Evolutionary conservation across 257 asterid species (phyloP), one percentile per base, ranked within the genome.

Genomic region (Solanum arcanum): DNA sequence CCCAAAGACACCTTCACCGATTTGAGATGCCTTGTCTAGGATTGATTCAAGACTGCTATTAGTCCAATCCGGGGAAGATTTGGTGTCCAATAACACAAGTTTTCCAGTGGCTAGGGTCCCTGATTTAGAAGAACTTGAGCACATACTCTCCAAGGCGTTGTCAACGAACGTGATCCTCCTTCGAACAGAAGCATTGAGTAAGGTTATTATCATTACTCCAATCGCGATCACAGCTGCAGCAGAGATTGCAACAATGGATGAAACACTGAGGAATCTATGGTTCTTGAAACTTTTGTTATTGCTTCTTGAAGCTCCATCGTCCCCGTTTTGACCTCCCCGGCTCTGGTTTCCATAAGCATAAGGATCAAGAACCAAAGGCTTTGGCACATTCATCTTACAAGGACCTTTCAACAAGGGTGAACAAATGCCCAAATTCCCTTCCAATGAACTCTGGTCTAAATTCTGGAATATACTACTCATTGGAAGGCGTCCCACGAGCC

Each of bases 291-390:
- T 85, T 49, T 73, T 86, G 0, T 52, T 29, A n/a, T 90, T 44
- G 35, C 87, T 84, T 42, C 46, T 25, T 5, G 92, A 47, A 78
- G 87, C 84, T 39, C 77, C 90, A 9, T 87, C 56, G 7, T 86
- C 87, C 5, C 73, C 86, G 70, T 84, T 52, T 21, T 76, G 90
- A 20, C 86, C 90, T 12, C 92, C 95, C 12, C 23, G 35, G 35
- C 35, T 86, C 73, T 91, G 96, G 86, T 90, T 89, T 18, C 96
- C 97, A 81, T 93, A 95, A 12, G 97, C 98, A 44, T 90, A 92
- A 1, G 99, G 99, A 90, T 96, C 93, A 84, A 97, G 96, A 78
- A 96, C 98, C 88, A 97, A 88, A 29, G 99, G 99, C 90, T 97
- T 97, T 37, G 99, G 98, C 52, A 94, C 96, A 74, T 96, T 90